Base-by-base conservation (phyloP, 768 basidiomycete species). In the Trametes sanguinea region DNA sequence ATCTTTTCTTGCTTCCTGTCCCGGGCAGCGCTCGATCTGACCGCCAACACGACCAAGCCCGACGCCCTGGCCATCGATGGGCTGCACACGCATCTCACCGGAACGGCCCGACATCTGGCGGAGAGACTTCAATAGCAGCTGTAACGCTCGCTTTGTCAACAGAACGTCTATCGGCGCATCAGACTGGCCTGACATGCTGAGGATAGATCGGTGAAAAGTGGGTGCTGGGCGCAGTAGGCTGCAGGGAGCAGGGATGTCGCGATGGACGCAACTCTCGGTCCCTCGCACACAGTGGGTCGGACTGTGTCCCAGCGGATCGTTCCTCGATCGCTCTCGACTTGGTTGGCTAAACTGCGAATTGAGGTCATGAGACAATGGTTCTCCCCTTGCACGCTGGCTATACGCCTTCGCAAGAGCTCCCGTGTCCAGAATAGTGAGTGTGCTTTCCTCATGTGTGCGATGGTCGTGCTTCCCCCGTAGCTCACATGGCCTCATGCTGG, bases 21-120 rank as follows among this genome's bases (percentile, higher is more conserved):
- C 32, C 33, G 10, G 35, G n/a, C 9, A 10, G 47, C 40, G 43
- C 57, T 59, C 30, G 57, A 51, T 59, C 57, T 59, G 57, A 59
- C 42, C 51, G 48, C 42, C 35, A 11, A 6, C 35, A 37, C 35
- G 6, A 37, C 6, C 35, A 11, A 37, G 6, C 35, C 35, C 35
- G 35, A 37, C 27, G 29, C 17, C 17, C 27, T 22, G 48, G 17
- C 37, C 56, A 57, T 59, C 57, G 57, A 51, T 59, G 50, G 14
- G 22, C 22, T 37, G 35, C 6, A 42, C 37, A 16, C 4, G 22
- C 27, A 32, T 11, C 17, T 33, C 6, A 40, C 57, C 45, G 48
- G 48, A 6, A 47, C 57, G 57, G 57, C 57, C 57, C 57, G 57
- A 58, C 50, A 22, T 4, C 42, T 42, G 7, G 7, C 10, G 9